Evolutionary conservation across 345 rosid genomes (phyloP).

Genomic region (Isatis tinctoria): DNA sequence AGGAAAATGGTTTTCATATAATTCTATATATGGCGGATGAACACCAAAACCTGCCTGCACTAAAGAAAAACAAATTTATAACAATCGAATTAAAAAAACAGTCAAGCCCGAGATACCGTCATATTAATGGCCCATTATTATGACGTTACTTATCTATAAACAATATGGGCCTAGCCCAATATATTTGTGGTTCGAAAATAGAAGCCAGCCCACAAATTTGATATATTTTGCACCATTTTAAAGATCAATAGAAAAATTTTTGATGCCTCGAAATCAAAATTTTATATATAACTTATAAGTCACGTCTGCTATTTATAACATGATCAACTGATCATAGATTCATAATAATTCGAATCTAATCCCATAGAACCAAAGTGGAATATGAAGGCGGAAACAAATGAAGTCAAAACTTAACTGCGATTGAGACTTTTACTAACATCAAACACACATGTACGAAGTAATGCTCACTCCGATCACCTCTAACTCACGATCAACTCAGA

Average conservation of each 20-base stretch:
- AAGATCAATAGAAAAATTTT: not conserved
- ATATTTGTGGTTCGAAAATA: not conserved
- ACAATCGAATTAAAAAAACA: too few species aligned
- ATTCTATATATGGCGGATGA: too few species aligned
- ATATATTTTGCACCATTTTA: not conserved
- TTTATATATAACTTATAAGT: too few species aligned
- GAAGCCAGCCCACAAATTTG: not conserved
- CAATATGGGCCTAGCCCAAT: not conserved
- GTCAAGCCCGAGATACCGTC: too few species aligned
- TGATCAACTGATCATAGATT: not conserved
- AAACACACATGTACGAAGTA: too few species aligned
- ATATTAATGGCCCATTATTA: too few species aligned
- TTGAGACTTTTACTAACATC: not conserved
- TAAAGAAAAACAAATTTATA: too few species aligned
- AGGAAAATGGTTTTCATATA: too few species aligned
- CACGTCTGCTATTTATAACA: not conserved
- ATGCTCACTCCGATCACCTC: too few species aligned
- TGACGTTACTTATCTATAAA: not conserved
- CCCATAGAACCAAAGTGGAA: not conserved
- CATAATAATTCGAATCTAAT: not conserved
- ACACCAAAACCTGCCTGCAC: too few species aligned
- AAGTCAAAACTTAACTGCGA: not conserved
- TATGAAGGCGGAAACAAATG: not conserved
- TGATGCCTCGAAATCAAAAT: not conserved
- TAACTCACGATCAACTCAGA: too few species aligned